Base-by-base conservation (phyloP, 2,329 filamentous ascomycete genomes). In the Xylariomycetidae sp. region DNA sequence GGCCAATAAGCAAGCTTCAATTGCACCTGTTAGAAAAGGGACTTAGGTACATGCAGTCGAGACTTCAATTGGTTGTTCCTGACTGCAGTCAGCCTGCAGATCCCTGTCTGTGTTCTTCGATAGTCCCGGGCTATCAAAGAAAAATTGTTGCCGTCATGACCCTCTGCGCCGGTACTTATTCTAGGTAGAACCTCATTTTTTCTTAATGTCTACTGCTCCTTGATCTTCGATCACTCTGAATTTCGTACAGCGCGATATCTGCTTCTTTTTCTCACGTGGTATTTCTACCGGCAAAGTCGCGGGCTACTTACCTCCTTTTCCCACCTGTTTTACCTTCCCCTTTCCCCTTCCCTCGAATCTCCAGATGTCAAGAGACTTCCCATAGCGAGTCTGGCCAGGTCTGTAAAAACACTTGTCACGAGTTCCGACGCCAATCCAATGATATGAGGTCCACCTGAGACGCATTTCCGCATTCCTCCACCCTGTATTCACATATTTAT, bases 401-500 rank as follows among this genome's bases (percentile, higher is more conserved):
- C 27, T 25, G 23, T 28, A 26, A 34, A 36, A 20, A 26, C 33
- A 25, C 22, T 37, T 34, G 35, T 27, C 29, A 31, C 33, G 31
- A 34, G 33, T 23, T 25, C 29, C 23, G 25, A 30, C 35, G 19
- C 32, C 27, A 34, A 25, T 25, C 25, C 26, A 38, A 37, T 45
- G 50, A 47, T 38, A 54, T 56, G 51, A 56, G 13, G 42, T 27
- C 31, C 32, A 16, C 25, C 32, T 35, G 36, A 36, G 45, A 41
- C 36, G 25, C 36, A 10, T n/a, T n/a, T n/a, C 36, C 13, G 31
- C 34, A 33, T 38, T 5, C 33, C 35, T 46, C 45, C 56, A 58
- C 36, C 44, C 56, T 58, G 56, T 57, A 51, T 58, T 53, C 54
- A 33, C 41, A 52, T 25, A 40, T 44, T 31, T 27, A 38, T 32